Evolutionary conservation across 768 basidiomycete genomes (phyloP).

Genomic region (Boletus pseudopeckii): DNA sequence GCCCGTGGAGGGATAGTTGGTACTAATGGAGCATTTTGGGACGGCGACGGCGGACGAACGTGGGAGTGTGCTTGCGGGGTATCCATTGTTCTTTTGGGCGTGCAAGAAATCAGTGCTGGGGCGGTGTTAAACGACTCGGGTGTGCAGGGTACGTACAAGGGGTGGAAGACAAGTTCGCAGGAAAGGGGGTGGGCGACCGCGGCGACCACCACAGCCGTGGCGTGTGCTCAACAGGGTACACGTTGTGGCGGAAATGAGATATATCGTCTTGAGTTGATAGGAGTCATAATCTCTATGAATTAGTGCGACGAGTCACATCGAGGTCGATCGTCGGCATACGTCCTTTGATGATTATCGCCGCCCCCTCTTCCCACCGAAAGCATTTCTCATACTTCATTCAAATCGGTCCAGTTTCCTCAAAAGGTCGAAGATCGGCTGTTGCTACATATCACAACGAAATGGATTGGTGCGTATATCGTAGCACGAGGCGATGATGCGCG

Average conservation of each 20-base stretch:
- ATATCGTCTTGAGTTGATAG: slow-evolving; percentile 53
- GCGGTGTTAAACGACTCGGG: slow-evolving; percentile 50
- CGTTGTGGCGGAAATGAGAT: slow-evolving; percentile 67
- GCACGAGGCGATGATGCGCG: neutral
- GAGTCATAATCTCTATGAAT: neutral
- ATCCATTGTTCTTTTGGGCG: slow-evolving; percentile 68
- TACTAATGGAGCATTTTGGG: slow-evolving; percentile 52
- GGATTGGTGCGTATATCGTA: neutral
- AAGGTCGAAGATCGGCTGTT: neutral
- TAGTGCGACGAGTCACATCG: neutral
- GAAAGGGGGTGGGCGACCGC: slow-evolving; percentile 80
- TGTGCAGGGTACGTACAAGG: slow-evolving; percentile 35
- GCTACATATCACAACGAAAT: neutral
- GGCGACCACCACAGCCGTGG: slow-evolving; percentile 75
- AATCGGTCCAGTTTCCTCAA: too few species aligned
- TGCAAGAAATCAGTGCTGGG: slow-evolving; percentile 84
- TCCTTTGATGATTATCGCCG: neutral
- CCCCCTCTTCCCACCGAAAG: neutral
- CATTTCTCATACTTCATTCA: neutral
- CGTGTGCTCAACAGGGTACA: slow-evolving; percentile 82
- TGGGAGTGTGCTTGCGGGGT: slow-evolving; percentile 53
- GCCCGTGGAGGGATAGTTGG: slow-evolving; percentile 64
- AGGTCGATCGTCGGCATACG: neutral
- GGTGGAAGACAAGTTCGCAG: slow-evolving; percentile 51
- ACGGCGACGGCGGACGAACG: slow-evolving; percentile 43